Conservation (phyloP, 768 basidiomycete species). For the Vararia minispora region DNA sequence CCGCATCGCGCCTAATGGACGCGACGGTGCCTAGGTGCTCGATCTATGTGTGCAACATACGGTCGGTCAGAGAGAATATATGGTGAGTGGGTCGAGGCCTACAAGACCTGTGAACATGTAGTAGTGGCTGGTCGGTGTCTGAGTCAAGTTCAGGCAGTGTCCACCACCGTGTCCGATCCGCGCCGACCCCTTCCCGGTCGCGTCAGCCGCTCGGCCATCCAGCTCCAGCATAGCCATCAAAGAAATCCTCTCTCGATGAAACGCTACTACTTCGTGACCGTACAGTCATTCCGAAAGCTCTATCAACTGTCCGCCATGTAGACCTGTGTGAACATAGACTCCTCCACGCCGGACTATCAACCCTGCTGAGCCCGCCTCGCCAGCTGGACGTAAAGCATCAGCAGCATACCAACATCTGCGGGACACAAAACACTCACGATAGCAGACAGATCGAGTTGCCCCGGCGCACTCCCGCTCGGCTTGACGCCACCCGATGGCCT, state of each 20-base stretch:
- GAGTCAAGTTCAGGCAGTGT: too few species aligned
- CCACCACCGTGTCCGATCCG: too few species aligned
- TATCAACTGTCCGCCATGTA: too few species aligned
- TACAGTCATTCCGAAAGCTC: too few species aligned
- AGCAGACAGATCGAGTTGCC: conserved; percentile 76
- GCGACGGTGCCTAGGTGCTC: conserved; percentile 80
- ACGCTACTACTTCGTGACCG: too few species aligned
- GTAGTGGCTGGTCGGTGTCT: too few species aligned
- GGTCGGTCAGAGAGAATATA: conserved; percentile 1
- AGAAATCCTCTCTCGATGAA: too few species aligned
- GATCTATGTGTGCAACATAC: conserved; percentile 39
- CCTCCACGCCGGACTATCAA: conserved; percentile 40
- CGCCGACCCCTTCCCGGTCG: too few species aligned
- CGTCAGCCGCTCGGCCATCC: too few species aligned
- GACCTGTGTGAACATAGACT: too few species aligned
- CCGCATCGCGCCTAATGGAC: conserved; percentile 47
- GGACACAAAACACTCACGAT: conserved; percentile 40
- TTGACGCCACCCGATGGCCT: conserved; percentile 26
- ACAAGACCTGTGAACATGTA: conserved; percentile 82
- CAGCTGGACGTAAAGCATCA: conserved; percentile 31
- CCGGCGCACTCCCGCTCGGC: conserved; percentile 33
- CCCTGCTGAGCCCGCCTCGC: conserved; percentile 74
- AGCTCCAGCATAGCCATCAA: too few species aligned
- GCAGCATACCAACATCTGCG: conserved; percentile 4
- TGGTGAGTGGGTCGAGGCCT: conserved; percentile 20